Conservation (phyloP, 202 grass and related monocot genomes). For the Brachypodium distachyon region DNA sequence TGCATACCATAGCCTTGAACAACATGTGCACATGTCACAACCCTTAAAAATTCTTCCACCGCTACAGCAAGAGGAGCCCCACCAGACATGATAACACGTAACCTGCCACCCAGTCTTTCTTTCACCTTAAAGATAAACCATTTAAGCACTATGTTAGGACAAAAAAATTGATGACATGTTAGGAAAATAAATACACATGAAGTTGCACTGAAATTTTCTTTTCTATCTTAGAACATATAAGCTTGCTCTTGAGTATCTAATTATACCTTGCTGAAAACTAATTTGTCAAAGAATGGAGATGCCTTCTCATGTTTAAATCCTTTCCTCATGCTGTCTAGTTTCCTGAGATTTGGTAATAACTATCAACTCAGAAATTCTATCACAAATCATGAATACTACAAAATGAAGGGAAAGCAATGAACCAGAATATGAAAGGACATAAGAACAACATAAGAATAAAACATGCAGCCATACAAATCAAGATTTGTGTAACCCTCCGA, state of each 20-base stretch:
- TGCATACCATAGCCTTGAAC: conserved; percentile 84
- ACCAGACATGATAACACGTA: conserved; percentile 77
- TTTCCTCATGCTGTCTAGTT: conserved; percentile 58
- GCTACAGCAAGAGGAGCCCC: conserved; percentile 68
- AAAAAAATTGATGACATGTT: no score
- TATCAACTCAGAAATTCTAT: conserved; percentile 8
- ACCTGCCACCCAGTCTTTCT: conserved; percentile 74
- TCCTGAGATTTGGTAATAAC: conserved; percentile 46
- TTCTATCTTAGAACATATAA: background rate
- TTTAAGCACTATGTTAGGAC: conserved; percentile 8
- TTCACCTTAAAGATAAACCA: conserved; percentile 52
- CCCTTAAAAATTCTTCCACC: conserved; percentile 83
- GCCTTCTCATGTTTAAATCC: conserved; percentile 80
- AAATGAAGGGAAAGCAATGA: background rate
- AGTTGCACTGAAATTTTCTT: background rate
- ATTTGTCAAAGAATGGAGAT: conserved; percentile 72
- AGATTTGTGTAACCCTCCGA: background rate
- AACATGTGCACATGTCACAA: conserved; percentile 84
- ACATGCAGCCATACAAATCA: background rate
- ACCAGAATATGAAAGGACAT: background rate
- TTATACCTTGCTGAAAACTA: conserved; percentile 89
- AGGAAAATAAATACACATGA: background rate
- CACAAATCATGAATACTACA: background rate
- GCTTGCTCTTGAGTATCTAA: background rate
- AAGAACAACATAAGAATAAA: conserved; percentile 5